Percentiles rank a stretch among this genome's conserved stretches.
Conservation (phyloP, 176 grass and related monocot species). For the Ananas comosus region DNA sequence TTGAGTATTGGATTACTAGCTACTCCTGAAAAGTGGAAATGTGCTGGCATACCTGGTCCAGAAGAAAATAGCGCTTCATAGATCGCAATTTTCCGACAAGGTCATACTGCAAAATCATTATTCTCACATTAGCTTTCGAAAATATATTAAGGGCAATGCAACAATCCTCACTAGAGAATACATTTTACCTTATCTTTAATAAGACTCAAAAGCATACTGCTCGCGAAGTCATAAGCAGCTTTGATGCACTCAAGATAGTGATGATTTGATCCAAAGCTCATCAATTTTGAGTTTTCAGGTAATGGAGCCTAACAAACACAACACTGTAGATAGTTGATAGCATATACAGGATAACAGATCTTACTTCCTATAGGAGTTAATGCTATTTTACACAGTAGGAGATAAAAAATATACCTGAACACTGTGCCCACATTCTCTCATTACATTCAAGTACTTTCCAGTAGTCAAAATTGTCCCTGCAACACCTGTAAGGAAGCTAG, state of each 20-base stretch:
- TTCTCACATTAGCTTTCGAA: conserved; percentile 16
- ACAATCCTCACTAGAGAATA: not conserved
- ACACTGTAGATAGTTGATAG: not conserved
- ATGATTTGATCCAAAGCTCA: conserved; percentile 79
- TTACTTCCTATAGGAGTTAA: not conserved
- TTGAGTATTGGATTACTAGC: not conserved
- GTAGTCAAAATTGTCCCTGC: conserved; percentile 80
- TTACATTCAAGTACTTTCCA: conserved; percentile 96
- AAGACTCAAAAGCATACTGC: conserved; percentile 76
- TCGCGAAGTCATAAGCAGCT: conserved; percentile 98
- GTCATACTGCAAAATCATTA: conserved; percentile 46
- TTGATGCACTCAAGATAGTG: conserved; percentile 97
- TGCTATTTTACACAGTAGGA: not conserved
- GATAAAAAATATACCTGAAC: conserved; percentile 58
- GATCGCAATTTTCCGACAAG: conserved; percentile 84
- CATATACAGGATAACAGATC: not conserved
- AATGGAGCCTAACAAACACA: conserved; percentile 61
- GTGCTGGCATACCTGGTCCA: conserved; percentile 60
- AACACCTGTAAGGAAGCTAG: conserved; percentile 89
- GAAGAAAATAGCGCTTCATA: conserved; percentile 89
- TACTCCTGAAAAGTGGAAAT: not conserved
- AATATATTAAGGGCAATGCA: not conserved
- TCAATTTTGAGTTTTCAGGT: conserved; percentile 94
- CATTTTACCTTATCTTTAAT: conserved; percentile 77
- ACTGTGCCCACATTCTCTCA: conserved; percentile 94